Evolutionary conservation across 371 early-diverging fungal genomes (phyloP), one percentile per base, ranked within the genome.

Genomic region (Funneliformis caledonium): DNA sequence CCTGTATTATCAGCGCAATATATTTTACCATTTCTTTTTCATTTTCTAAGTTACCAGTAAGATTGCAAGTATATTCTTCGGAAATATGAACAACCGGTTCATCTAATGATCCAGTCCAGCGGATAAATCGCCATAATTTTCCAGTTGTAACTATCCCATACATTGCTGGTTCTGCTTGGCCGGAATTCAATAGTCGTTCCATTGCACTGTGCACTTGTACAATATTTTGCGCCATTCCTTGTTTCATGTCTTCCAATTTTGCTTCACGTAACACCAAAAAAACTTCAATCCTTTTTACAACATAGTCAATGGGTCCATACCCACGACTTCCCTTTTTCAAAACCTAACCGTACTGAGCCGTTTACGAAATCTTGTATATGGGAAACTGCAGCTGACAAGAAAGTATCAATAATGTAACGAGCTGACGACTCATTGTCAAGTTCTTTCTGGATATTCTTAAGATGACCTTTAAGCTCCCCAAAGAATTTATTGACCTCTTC

Each of bases 71-170:
- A 64, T 65, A 73, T 33, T 73, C 59, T 33, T 60, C 33, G 56
- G 74, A 73, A 37, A 73, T 76, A 11, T 76, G 12, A 62, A 76
- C 76, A 14, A 42, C 62, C 33, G 65, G 76, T 33, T 62, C n/a
- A 62, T 65, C 76, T 14, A 64, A 48, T 43, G 76, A 76, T 26
- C 76, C 76, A 60, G 76, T 62, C 76, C 76, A 76, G 19, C 62
- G 64, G 37, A 65, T 9, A 22, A 76, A 76, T 62, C 76, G 64
- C 76, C 76, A 76, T 43, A 31, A 31, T 16, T 62, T n/a, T 76
- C 64, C 76, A 16, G 76, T 76, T 45, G 76, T 76, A 42, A 76
- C 76, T 62, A 76, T 76, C 16, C 76, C 76, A 43, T 62, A 76
- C 16, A 76, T 43, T n/a, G 64, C 4, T 42, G 1, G 64, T 62